These are phyloP conservation scores for Gloeopeniophorella convolvens DNA, from an alignment of 768 basidiomycete genomes.

Conservation along the genomic window DNA sequence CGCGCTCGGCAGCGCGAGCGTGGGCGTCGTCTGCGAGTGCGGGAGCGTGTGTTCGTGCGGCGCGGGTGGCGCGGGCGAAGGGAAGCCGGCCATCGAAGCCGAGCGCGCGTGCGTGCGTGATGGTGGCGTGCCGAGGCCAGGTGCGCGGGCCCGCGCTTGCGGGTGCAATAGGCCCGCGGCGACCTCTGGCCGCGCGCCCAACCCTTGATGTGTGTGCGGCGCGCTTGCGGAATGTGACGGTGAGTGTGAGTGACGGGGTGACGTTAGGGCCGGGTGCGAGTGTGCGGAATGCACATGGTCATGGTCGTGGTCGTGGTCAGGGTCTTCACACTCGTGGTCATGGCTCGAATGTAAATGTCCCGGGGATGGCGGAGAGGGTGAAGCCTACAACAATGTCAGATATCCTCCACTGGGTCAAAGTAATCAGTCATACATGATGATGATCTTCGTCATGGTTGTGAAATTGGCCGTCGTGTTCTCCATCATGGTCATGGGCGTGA, in stretches of 20 bases:
- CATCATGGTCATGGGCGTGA: constrained; percentile 23
- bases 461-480: constrained; percentile 28
- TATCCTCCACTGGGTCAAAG: background rate
- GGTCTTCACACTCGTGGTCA: constrained; percentile 21
- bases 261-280: too few relatives aligned
- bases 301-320: constrained; percentile 23
- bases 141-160: constrained; percentile 27
- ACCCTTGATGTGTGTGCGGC: background rate
- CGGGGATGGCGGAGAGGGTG: constrained; percentile 7
- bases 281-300: constrained; percentile 16
- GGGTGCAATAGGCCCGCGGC: constrained; percentile 14
- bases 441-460: constrained; percentile 12
- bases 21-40: constrained; percentile 14
- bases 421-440: background rate
- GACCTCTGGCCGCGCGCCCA: background rate
- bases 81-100: constrained; percentile 17
- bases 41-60: constrained; percentile 24
- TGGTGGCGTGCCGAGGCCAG: constrained; percentile 14
- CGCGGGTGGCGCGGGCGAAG: constrained; percentile 19
- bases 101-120: constrained; percentile 23
- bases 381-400: constrained; percentile 5
- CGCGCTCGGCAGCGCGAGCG: background rate
- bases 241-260: constrained; percentile 2
- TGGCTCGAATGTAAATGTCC: constrained; percentile 19
- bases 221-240: constrained; percentile 16